Percentiles rank a stretch among this genome's conserved stretches.
Conservation (phyloP, 208 protist species). For the Lotmaria passim region DNA sequence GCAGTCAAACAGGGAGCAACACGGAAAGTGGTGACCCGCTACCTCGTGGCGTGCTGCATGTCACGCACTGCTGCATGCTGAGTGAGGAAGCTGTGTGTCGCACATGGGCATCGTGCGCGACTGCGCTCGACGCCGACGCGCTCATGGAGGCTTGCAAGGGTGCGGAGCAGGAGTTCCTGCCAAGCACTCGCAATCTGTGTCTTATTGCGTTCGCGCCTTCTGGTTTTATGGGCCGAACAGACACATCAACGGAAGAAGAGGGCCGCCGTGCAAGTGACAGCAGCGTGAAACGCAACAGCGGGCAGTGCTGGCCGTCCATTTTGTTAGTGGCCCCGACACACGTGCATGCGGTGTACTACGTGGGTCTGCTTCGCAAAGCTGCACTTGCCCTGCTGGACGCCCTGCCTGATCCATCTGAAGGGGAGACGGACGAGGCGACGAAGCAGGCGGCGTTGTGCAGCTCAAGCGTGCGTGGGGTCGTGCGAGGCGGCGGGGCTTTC, state of each 20-base stretch:
- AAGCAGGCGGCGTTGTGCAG: background rate
- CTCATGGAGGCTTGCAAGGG: conserved; percentile 19
- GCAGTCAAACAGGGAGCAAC: background rate
- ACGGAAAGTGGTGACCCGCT: background rate
- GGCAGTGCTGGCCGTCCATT: conserved; percentile 7
- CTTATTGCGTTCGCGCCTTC: background rate
- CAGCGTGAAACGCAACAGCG: background rate
- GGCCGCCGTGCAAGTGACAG: too few relatives aligned
- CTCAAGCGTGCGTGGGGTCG: conserved; percentile 13
- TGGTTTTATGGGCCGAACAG: too few relatives aligned
- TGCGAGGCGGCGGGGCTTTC: conserved; percentile 57
- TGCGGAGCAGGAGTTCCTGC: background rate
- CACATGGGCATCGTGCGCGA: background rate
- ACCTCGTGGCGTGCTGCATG: conserved; percentile 1
- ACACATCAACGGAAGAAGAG: too few relatives aligned
- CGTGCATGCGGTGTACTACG: conserved; percentile 29
- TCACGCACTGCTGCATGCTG: conserved; percentile 21
- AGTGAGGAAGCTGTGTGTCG: conserved; percentile 14
- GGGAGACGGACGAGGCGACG: too few relatives aligned
- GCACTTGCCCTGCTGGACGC: conserved; percentile 21
- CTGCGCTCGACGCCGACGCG: background rate
- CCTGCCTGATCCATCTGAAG: conserved; percentile 16
- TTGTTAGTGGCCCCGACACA: conserved; percentile 43
- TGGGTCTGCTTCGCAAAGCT: conserved; percentile 36
- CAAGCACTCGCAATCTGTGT: background rate